These are phyloP conservation scores for Penicillium canariense DNA, from an alignment of 495 filamentous ascomycete genomes.

Conservation along the genomic window DNA sequence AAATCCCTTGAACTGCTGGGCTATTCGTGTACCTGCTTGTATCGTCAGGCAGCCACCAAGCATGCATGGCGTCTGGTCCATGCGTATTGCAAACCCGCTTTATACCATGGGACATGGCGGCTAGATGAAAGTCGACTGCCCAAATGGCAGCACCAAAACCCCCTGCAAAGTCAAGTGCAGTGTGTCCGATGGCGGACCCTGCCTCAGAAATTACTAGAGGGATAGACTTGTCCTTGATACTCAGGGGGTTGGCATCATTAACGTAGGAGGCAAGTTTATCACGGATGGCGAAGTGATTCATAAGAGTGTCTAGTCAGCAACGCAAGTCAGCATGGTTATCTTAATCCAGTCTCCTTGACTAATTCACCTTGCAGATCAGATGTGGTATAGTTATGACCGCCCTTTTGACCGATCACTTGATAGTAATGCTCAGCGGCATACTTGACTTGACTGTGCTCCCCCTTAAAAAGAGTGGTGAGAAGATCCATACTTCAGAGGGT, in stretches of 20 bases:
- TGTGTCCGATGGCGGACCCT: slow-evolving; percentile 3
- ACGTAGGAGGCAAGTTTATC: slow-evolving; percentile 5
- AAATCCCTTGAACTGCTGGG: slow-evolving; percentile 16
- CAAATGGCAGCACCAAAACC: slow-evolving; percentile 18
- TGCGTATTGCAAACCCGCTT: slow-evolving; percentile 13
- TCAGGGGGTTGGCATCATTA: background rate
- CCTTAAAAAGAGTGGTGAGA: background rate
- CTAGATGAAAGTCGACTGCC: slow-evolving; percentile 19
- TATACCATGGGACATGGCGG: slow-evolving; percentile 11
- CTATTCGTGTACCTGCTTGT: background rate
- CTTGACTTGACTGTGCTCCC: slow-evolving; percentile 1
- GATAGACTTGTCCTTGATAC: slow-evolving; percentile 1
- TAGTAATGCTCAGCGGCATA: slow-evolving; percentile 25
- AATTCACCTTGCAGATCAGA: background rate
- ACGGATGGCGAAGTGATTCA: slow-evolving; percentile 26
- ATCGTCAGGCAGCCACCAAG: slow-evolving; percentile 18
- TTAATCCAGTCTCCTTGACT: background rate
- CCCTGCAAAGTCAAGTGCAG: background rate
- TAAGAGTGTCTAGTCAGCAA: slow-evolving; percentile 6
- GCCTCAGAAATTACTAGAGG: slow-evolving; percentile 14
- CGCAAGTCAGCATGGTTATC: background rate
- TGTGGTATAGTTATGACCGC: background rate
- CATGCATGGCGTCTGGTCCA: slow-evolving; percentile 12
- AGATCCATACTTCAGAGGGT: background rate
- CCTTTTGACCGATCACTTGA: slow-evolving; percentile 7